phyloP scores from a whole-genome alignment of 345 rosid species.

The Eucalyptus pauciflora region DNA sequence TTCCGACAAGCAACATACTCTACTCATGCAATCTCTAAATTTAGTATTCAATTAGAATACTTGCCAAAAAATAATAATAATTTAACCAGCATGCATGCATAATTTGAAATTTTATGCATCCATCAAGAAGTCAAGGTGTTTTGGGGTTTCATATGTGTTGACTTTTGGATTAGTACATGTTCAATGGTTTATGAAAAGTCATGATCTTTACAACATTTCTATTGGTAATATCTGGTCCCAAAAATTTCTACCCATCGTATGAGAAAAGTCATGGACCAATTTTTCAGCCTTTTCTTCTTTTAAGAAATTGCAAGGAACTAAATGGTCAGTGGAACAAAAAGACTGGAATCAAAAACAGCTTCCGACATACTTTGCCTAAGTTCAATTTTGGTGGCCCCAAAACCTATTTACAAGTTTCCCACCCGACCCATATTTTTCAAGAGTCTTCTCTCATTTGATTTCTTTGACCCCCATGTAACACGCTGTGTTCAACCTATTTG shows the following conservation, averaged over 20 bases:
- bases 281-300: neutral
- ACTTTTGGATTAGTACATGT: neutral
- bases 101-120: neutral
- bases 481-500: neutral
- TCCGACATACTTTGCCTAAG: neutral
- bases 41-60: neutral
- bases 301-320: neutral
- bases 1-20: too few relatives aligned
- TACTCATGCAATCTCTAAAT: neutral
- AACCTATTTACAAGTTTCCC: neutral
- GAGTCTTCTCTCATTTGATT: neutral
- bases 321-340: neutral
- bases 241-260: neutral
- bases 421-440: neutral
- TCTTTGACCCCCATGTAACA: neutral
- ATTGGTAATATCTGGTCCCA: neutral
- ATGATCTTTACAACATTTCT: neutral
- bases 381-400: neutral
- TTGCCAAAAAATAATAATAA: neutral
- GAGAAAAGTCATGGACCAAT: neutral
- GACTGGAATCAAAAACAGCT: neutral
- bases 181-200: neutral
- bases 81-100: neutral
- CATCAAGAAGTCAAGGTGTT: neutral
- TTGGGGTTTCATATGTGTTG: neutral